Conservation (phyloP, 768 basidiomycete genomes). For the Podaxis mareebaensis region DNA sequence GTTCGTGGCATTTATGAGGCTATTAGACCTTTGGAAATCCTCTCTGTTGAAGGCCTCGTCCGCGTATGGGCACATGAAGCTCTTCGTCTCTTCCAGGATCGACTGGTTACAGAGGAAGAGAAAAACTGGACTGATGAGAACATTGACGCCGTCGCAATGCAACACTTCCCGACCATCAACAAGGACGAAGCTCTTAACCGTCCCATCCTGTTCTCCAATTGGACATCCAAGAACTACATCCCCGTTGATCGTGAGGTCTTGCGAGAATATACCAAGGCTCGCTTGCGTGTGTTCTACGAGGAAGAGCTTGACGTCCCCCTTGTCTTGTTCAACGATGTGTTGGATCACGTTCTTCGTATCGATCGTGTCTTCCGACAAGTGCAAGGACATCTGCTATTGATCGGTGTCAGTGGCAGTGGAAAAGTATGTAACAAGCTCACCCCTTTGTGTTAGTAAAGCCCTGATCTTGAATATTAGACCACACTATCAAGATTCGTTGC, state of each 20-base stretch:
- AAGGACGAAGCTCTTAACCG: slow-evolving; percentile 81
- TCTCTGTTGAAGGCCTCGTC: slow-evolving; percentile 93
- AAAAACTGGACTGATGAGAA: slow-evolving; percentile 93
- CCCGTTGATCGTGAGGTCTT: slow-evolving; percentile 92
- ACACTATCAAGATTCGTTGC: slow-evolving; percentile 98
- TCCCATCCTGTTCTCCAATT: slow-evolving; percentile 97
- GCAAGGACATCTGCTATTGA: slow-evolving; percentile 94
- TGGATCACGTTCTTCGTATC: slow-evolving; percentile 97
- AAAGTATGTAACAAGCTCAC: slow-evolving; percentile 60
- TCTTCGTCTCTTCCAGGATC: slow-evolving; percentile 95
- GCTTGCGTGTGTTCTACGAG: slow-evolving; percentile 97
- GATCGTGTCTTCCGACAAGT: slow-evolving; percentile 99
- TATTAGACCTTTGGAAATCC: slow-evolving; percentile 88
- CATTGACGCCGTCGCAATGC: slow-evolving; percentile 79
- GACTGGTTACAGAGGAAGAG: slow-evolving; percentile 91
- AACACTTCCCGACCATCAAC: slow-evolving; percentile 93
- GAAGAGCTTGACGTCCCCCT: slow-evolving; percentile 98
- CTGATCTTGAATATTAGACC: slow-evolving; percentile 55
- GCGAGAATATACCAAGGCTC: slow-evolving; percentile 95
- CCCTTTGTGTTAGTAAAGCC: background rate
- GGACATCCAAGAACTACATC: slow-evolving; percentile 97
- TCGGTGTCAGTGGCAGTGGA: slow-evolving; percentile 97
- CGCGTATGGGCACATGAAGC: slow-evolving; percentile 99
- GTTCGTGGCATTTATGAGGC: slow-evolving; percentile 97
- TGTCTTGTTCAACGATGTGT: slow-evolving; percentile 97